A percentile compares a stretch with the other conserved stretches of the same genome.
These are phyloP conservation scores for Lichtheimia ramosa DNA, from an alignment of 371 early-diverging fungal genomes.

Conservation along the genomic window DNA sequence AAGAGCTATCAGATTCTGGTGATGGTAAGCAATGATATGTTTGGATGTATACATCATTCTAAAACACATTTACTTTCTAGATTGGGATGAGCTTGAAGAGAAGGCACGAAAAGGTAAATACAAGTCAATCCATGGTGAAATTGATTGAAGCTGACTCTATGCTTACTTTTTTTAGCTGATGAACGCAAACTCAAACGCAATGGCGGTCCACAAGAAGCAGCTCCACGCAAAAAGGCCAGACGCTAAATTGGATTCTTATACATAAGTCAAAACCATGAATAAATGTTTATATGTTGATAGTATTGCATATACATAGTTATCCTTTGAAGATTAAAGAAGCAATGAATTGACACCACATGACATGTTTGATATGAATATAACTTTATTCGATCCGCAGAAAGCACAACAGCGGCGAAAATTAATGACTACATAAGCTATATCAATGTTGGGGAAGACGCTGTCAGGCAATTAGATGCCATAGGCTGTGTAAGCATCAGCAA, in stretches of 20 bases:
- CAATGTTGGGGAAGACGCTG: too few relatives aligned
- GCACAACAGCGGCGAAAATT: too few relatives aligned
- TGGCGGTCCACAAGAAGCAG: constrained; percentile 36
- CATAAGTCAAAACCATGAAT: too few relatives aligned
- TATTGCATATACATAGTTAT: too few relatives aligned
- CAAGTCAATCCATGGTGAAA: neutral
- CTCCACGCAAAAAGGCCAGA: constrained; percentile 22
- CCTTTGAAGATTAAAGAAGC: too few relatives aligned
- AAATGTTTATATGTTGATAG: too few relatives aligned
- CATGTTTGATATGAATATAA: too few relatives aligned
- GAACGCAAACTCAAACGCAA: constrained; percentile 53
- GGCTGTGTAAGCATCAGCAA: too few relatives aligned
- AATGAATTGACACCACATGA: too few relatives aligned
- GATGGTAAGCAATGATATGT: constrained; percentile 19
- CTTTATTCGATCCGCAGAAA: too few relatives aligned
- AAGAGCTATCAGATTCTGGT: constrained; percentile 65
- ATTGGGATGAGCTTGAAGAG: constrained; percentile 84
- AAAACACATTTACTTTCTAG: constrained; percentile 15
- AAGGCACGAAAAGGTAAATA: constrained; percentile 66
- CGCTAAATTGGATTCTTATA: neutral
- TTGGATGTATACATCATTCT: neutral
- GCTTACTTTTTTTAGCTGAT: constrained; percentile 42
- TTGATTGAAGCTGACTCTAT: neutral
- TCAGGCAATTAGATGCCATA: too few relatives aligned
- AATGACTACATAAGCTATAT: too few relatives aligned